phyloP scores from a whole-genome alignment of 1,284 basidiomycete genomes.

The Heterobasidion annosum region DNA sequence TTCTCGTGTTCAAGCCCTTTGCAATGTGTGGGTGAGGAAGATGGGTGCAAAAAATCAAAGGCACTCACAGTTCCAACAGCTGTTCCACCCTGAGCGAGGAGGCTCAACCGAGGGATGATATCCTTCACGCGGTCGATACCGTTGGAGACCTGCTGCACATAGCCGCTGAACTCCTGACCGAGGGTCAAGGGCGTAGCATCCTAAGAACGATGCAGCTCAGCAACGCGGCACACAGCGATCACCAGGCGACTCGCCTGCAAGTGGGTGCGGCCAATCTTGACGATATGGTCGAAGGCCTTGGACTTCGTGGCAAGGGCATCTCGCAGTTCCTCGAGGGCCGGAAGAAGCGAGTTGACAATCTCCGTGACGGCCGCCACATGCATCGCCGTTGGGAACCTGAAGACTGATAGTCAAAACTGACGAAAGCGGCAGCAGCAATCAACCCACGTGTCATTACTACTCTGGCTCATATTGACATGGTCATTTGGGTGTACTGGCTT shows the following conservation, averaged over 20 bases:
- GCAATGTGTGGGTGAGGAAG: background rate
- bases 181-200: slow-evolving; percentile 97
- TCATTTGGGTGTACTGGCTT: slow-evolving; percentile 99
- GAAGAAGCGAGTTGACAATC: slow-evolving; percentile 74
- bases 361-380: slow-evolving; percentile 95
- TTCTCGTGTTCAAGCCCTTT: slow-evolving; percentile 93
- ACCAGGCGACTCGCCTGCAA: slow-evolving; percentile 51
- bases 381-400: slow-evolving; percentile 98
- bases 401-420: background rate
- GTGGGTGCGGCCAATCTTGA: slow-evolving; percentile 99
- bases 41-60: background rate
- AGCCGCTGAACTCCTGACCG: slow-evolving; percentile 98
- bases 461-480: slow-evolving; percentile 99
- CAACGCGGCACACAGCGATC: background rate
- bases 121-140: slow-evolving; percentile 83
- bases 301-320: slow-evolving; percentile 81
- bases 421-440: background rate
- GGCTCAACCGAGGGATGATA: slow-evolving; percentile 80
- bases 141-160: slow-evolving; percentile 91
- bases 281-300: slow-evolving; percentile 80
- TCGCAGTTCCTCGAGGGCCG: slow-evolving; percentile 79
- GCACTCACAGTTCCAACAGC: slow-evolving; percentile 88
- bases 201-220: slow-evolving; percentile 26
- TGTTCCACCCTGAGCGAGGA: slow-evolving; percentile 96
- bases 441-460: slow-evolving; percentile 92